These are phyloP conservation scores for Cordyceps cicadae DNA, from an alignment of 2,329 filamentous ascomycete species.

Conservation along the genomic window DNA sequence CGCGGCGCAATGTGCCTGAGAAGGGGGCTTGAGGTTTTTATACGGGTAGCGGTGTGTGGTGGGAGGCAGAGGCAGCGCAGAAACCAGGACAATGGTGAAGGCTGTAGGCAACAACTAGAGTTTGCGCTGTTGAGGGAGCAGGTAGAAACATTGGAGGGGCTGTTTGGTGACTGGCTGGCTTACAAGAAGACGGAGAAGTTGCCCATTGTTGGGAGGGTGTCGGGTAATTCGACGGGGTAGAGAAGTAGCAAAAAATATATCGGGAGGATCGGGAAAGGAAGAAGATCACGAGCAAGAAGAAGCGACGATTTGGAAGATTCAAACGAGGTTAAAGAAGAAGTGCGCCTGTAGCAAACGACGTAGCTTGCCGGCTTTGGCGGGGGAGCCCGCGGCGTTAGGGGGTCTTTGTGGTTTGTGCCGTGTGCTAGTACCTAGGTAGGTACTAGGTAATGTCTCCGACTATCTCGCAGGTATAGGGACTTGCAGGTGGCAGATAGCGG, in stretches of 20 bases:
- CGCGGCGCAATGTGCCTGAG: neutral
- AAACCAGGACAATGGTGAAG: neutral
- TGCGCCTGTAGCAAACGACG: neutral
- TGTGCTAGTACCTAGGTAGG: no score
- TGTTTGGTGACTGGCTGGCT: neutral
- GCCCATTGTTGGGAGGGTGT: neutral
- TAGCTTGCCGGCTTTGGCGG: neutral
- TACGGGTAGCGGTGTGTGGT: neutral
- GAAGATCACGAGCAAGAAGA: neutral
- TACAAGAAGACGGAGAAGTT: conserved; percentile 9
- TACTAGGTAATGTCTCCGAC: no score
- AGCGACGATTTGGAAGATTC: neutral
- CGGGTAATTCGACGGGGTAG: neutral
- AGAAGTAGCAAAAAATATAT: neutral
- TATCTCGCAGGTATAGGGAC: neutral
- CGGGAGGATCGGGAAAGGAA: neutral
- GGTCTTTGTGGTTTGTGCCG: no score
- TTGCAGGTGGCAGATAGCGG: no score
- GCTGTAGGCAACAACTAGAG: neutral
- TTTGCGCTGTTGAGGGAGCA: neutral
- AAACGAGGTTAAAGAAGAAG: neutral
- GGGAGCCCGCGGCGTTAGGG: neutral
- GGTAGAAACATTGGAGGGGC: neutral
- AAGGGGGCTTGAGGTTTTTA: neutral
- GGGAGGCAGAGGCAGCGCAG: neutral